phyloP scores from a whole-genome alignment of 768 basidiomycete genomes.

The Symmetrospora coprosmae region DNA sequence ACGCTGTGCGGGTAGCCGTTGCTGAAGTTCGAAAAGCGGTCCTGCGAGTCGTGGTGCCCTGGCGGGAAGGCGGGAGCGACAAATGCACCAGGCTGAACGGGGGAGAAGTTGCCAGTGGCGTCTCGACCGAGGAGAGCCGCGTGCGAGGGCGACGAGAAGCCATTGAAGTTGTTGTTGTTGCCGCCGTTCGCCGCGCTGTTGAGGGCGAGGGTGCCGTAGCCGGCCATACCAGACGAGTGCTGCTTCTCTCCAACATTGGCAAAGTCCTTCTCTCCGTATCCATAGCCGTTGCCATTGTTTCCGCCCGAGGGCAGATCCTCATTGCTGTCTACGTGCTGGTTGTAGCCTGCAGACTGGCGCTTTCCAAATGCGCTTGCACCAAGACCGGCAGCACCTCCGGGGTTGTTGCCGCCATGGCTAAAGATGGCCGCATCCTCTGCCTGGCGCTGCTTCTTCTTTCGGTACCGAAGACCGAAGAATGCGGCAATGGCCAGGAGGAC shows the following conservation, averaged over 20 bases:
- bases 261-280: not conserved
- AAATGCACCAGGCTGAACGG: no score
- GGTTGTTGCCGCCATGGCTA: not conserved
- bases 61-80: no score
- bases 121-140: no score
- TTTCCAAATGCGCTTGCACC: not conserved
- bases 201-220: not conserved
- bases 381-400: not conserved
- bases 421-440: constrained; percentile 2
- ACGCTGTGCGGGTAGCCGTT: no score
- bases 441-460: not conserved
- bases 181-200: no score
- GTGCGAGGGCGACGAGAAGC: no score
- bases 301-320: not conserved
- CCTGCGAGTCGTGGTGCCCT: no score
- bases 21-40: no score
- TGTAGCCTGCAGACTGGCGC: not conserved
- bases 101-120: no score
- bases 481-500: not conserved
- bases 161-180: no score
- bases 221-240: not conserved
- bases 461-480: constrained; percentile 4
- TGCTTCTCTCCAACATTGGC: not conserved
- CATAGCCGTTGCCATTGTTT: not conserved
- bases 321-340: constrained; percentile 6